A percentile compares a stretch with the other conserved stretches of the same genome.
Conservation (phyloP, 805 yeast genomes). For the Teunomyces kruisii region DNA sequence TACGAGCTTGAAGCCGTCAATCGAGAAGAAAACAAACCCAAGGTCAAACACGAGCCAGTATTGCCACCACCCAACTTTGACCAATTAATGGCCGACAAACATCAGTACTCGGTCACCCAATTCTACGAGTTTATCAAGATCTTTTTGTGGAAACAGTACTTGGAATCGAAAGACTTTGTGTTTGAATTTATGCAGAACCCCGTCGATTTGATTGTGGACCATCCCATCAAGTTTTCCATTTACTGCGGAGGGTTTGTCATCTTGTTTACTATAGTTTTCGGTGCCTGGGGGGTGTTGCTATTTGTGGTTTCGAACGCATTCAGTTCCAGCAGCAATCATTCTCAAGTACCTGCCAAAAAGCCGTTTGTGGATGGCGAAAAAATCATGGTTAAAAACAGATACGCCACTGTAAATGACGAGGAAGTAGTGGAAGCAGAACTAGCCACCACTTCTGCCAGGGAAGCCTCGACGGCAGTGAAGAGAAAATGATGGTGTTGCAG, state of each 20-base stretch:
- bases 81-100: conserved; percentile 26
- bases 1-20: conserved; percentile 48
- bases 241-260: conserved; percentile 45
- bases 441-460: background rate
- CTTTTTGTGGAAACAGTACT: conserved; percentile 18
- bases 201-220: conserved; percentile 36
- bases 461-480: background rate
- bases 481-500: background rate
- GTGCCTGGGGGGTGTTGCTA: conserved; percentile 38
- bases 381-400: background rate
- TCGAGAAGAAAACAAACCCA: conserved; percentile 41
- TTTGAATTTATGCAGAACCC: conserved; percentile 47
- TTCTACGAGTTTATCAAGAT: conserved; percentile 16
- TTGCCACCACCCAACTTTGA: conserved; percentile 45
- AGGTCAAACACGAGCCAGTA: conserved; percentile 40
- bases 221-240: conserved; percentile 52
- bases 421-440: background rate
- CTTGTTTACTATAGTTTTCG: conserved; percentile 43
- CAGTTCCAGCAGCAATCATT: no score
- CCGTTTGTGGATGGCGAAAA: background rate
- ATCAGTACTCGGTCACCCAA: conserved; percentile 13
- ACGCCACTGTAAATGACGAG: background rate
- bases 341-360: no score
- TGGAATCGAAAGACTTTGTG: conserved; percentile 32
- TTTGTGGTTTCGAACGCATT: conserved; percentile 14